Base-by-base conservation (phyloP, 352 stramenopile genomes). In the Globisporangium irregulare region DNA sequence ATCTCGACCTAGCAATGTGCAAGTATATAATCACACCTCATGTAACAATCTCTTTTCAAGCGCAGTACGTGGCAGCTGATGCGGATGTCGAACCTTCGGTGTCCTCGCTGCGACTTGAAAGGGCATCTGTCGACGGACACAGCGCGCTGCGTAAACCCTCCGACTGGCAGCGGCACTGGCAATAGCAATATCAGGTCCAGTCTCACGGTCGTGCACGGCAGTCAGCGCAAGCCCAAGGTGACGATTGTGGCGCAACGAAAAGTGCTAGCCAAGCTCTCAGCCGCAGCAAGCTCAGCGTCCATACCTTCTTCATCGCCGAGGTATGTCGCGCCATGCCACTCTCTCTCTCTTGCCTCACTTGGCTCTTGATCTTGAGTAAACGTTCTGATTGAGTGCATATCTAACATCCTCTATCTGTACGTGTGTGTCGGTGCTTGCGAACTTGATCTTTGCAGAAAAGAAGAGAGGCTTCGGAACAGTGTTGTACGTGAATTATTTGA, bases 21-120 rank as follows among this genome's bases (percentile, higher is more conserved):
- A 20, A 0, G 15, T n/a, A 43, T 20, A 50, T 6, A 55, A 51
- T 14, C 27, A 25, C 36, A 43, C 50, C 63, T 54, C 18, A 53
- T 1, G 12, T 36, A 27, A 4, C 22, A 51, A 24, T n/a, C 53
- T 41, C 36, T 59, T 48, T 48, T 20, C 22, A 25, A 29, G 64
- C 29, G 4, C 48, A 93, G 84, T n/a, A 91, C 84, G 5, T 91
- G 79, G 75, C 78, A 90, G 41, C 69, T 93, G 20, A 89, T 91
- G 83, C 81, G 84, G 7, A 93, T 93, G 81, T 89, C 82, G 9
- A 87, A 86, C 59, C 27, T 90, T 34, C 70, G 72, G 1, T 91
- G 85, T 64, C 76, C 79, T 62, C 78, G 81, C 59, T 91, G 85
- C 54, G 85, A 82, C 14, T 70, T 76, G 43, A 72, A 73, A 43